Evolutionary conservation across 805 yeast species (phyloP), one percentile per base, ranked within the genome.

Genomic region (Wickerhamomyces canadensis): DNA sequence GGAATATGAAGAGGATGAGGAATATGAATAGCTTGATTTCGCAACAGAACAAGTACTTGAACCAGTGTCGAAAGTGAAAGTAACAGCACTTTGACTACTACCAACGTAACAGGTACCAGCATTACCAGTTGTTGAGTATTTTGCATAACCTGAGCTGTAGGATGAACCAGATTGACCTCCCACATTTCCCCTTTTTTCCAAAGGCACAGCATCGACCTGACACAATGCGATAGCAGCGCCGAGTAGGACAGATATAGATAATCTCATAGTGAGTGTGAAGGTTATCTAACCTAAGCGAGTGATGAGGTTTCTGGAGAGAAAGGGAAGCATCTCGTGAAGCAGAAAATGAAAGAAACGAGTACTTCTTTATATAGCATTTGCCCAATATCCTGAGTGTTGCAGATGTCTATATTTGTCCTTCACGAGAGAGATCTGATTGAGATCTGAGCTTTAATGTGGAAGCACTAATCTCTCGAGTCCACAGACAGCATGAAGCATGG

Each of bases 81-180:
- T 34, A 27, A 42, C 42, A 9, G 40, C 9, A n/a, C 18, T n/a
- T 31, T 38, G 35, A 13, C 27, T 22, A 9, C 38, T 32, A 26
- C 45, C 45, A 11, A 42, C 17, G 27, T 38, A 42, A 39, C 36
- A 36, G 13, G 34, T 24, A 5, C 40, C 36, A 5, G 43, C 45
- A n/a, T n/a, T n/a, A n/a, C n/a, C n/a, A n/a, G n/a, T n/a, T n/a
- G n/a, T 21, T 21, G 23, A 7, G 23, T 21, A 7, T 21, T 21
- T 21, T 21, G 23, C 23, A 10, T 21, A 21, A 21, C 10, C 19
- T 41, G 44, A 27, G 41, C 37, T 13, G 30, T 8, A 19, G 34
- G n/a, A n/a, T n/a, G n/a, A n/a, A n/a, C n/a, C n/a, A n/a, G n/a
- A n/a, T n/a, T n/a, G n/a, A n/a, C n/a, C n/a, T n/a, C n/a, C n/a